Evolutionary conservation across 129 eudicot genomes (phyloP).

Genomic region (Centrapalus pauciflorus): DNA sequence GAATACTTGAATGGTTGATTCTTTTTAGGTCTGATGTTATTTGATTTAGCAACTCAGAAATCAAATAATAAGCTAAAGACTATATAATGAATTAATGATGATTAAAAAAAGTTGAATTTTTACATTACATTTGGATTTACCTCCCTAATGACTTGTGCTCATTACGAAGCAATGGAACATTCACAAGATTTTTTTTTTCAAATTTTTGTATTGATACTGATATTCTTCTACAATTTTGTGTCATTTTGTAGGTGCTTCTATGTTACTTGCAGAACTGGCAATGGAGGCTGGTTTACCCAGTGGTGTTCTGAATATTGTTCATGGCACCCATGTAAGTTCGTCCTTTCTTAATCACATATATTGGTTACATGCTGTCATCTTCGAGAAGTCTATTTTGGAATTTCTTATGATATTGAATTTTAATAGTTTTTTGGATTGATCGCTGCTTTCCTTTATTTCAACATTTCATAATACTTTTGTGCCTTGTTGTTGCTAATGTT

Average conservation of each 20-base stretch:
- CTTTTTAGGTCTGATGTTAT: no score
- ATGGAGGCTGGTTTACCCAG: constrained; percentile 96
- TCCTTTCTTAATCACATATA: constrained; percentile 2
- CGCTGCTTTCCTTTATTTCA: not conserved
- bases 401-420: not conserved
- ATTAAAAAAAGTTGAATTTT: no score
- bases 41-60: no score
- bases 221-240: not conserved
- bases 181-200: not conserved
- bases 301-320: constrained; percentile 91
- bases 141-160: not conserved
- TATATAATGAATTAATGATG: no score
- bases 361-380: not conserved
- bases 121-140: not conserved
- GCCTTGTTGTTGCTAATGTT: not conserved
- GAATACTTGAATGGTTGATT: no score
- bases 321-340: constrained; percentile 80
- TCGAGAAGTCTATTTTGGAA: not conserved
- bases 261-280: constrained; percentile 94
- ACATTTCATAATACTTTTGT: not conserved
- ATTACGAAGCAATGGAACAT: constrained; percentile 11
- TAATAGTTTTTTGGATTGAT: no score
- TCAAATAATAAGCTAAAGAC: no score
- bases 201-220: not conserved
- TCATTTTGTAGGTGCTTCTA: constrained; percentile 70